Base-by-base conservation (phyloP, 2,329 filamentous ascomycete genomes). In the Colletotrichum camelliae region DNA sequence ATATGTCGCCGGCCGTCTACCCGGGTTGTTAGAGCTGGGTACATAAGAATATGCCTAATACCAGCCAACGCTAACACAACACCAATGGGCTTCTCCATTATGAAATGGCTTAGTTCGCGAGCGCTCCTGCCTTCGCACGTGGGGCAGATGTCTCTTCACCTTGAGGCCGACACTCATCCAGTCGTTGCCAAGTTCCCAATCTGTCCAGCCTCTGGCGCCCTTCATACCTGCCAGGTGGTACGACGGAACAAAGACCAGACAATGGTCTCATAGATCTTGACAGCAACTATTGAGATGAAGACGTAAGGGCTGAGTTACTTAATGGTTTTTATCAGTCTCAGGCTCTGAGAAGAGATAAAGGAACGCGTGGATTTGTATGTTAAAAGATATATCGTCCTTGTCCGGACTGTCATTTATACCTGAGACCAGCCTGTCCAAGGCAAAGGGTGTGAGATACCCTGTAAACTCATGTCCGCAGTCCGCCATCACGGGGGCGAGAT, bases 241-340 rank as follows among this genome's bases (percentile, higher is more conserved):
- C 1, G 0, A 52, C 43, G 0, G 10, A 52, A 24, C 21, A 7
- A 21, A 52, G 0, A 13, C 21, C 0, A 52, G 43, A 24, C 1
- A 10, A 52, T 21, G 43, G 6, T 52, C n/a, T 21, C 0, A 52
- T 21, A 0, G 43, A 21, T 0, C 0, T 21, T 52, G 0, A 1
- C 21, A 21, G 43, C 13, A 6, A 52, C 0, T 52, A 4, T 21
- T 10, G 21, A n/a, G 0, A 13, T 6, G 0, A 52, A 52, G 43
- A 52, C n/a, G 12, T 24, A 21, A 21, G 43, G 43, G 18, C 43
- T 52, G 43, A 21, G 10, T 21, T 4, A 3, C 5, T 21, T 52
- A 2, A 52, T 52, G 7, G 43, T 0, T 0, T 48, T 52, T 21
- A 16, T n/a, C n/a, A 0, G 21, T 0, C 10, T 21, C 21, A 12